Conservation (phyloP, 2,329 filamentous ascomycete genomes). For the Alternaria gaisen region DNA sequence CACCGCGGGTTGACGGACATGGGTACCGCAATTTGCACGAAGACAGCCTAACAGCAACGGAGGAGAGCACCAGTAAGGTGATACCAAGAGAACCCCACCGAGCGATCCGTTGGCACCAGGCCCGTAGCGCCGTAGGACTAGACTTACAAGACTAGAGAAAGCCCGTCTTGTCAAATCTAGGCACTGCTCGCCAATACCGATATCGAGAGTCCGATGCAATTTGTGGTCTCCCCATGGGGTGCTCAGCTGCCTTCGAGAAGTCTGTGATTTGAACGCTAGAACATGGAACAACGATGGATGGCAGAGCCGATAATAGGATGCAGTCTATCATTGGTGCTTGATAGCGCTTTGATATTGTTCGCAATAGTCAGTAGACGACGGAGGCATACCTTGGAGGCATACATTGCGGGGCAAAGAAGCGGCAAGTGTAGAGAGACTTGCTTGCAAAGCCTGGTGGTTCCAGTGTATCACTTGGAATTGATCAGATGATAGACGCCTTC, state of each 20-base stretch:
- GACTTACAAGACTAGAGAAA: slow-evolving; percentile 18
- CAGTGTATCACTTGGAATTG: not conserved
- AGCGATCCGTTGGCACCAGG: slow-evolving; percentile 36
- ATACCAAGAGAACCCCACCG: slow-evolving; percentile 20
- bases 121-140: slow-evolving; percentile 32
- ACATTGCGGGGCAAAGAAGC: not conserved
- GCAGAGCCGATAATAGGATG: slow-evolving; percentile 6
- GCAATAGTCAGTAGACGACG: not conserved
- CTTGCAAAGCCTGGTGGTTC: not conserved
- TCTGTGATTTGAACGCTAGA: slow-evolving; percentile 16
- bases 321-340: slow-evolving; percentile 8
- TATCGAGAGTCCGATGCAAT: slow-evolving; percentile 24
- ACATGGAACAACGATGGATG: slow-evolving; percentile 16
- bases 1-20: slow-evolving; percentile 23
- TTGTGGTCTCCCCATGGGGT: slow-evolving; percentile 25
- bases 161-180: slow-evolving; percentile 10
- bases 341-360: not conserved
- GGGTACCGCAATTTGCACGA: slow-evolving; percentile 26
- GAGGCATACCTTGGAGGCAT: not conserved
- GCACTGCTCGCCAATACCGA: slow-evolving; percentile 17
- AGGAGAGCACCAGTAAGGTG: slow-evolving; percentile 26
- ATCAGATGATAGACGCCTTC: not conserved
- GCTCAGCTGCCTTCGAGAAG: slow-evolving; percentile 23
- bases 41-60: slow-evolving; percentile 20
- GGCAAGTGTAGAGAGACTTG: not conserved